Evolutionary conservation across 805 yeast species (phyloP), one percentile per base, ranked within the genome.

Genomic region (Priceomyces haplophilus): DNA sequence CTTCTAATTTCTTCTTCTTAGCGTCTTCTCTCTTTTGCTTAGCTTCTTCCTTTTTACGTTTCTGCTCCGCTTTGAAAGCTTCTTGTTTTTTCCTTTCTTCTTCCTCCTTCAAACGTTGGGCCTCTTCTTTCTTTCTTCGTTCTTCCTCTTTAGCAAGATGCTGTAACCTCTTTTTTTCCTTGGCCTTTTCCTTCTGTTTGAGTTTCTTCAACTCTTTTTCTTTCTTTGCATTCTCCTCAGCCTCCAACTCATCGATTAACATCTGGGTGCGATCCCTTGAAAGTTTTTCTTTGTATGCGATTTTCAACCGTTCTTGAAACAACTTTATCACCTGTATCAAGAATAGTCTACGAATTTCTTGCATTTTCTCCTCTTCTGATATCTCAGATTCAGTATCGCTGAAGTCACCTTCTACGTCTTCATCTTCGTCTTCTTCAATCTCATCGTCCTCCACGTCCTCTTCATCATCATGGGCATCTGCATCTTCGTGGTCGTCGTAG

Each of bases 291-390:
- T 85, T 85, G 56, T 83, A 89, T 0, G 95, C 87, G 23, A 76
- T 79, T 54, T 85, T 71, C 24, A 90, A 76, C 35, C 88, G 76
- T 50, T 79, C 82, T 54, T 85, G 87, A 52, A 90, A 75, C 57
- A 88, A 72, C 41, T 87, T 80, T 3, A 93, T 83, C 1, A 90
- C 86, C 43, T 88, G 85, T 41, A 86, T 73, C 53, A 87, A 88
- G 47, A 90, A 76, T 72, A 88, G 76, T 19, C 85, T 80, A 30
- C 90, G 83, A 10, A 91, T 83, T 62, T 89, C 95, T 53, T 80
- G 83, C 54, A 86, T 65, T 39, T 89, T 59, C 73, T 67, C 83
- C 46, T 79, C 84, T 40, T 82, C 83, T 0, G 65, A 59, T 8
- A 64, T 61, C 44, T 65, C 72, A 3, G 61, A 55, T 34, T 64